Evolutionary conservation across 306 rosid genomes (phyloP).

Genomic region (Sindora glabra): DNA sequence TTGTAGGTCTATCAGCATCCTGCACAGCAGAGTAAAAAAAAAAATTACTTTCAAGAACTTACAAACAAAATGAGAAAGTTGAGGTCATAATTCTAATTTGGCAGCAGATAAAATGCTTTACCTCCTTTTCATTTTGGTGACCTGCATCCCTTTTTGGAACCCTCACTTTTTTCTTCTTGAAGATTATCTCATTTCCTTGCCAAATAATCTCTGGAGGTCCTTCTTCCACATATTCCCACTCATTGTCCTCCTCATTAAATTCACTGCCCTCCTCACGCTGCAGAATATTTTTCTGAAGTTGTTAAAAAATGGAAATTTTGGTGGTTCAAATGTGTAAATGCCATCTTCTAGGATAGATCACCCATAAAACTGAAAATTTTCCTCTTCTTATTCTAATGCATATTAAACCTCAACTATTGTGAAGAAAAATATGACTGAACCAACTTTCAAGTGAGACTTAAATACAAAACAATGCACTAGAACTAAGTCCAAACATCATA

Average conservation of each 20-base stretch:
- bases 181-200: constrained; percentile 78
- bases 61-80: neutral
- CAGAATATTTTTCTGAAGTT: neutral
- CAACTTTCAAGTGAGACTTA: neutral
- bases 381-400: too few relatives aligned
- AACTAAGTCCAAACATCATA: too few relatives aligned
- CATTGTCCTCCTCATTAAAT: constrained; percentile 22
- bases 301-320: neutral
- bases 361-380: neutral
- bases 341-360: neutral
- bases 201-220: constrained; percentile 79
- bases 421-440: neutral
- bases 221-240: constrained; percentile 54
- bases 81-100: neutral
- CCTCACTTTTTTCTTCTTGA: constrained; percentile 62
- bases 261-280: constrained; percentile 32
- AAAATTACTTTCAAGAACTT: neutral
- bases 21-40: constrained; percentile 23
- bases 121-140: constrained; percentile 23
- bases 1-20: constrained; percentile 56
- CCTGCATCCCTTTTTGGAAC: constrained; percentile 31
- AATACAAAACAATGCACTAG: neutral
- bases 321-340: neutral
- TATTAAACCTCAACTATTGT: neutral
- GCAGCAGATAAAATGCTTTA: neutral